phyloP scores from a whole-genome alignment of 2,329 filamentous ascomycete genomes.

The Colletotrichum sansevieriae region DNA sequence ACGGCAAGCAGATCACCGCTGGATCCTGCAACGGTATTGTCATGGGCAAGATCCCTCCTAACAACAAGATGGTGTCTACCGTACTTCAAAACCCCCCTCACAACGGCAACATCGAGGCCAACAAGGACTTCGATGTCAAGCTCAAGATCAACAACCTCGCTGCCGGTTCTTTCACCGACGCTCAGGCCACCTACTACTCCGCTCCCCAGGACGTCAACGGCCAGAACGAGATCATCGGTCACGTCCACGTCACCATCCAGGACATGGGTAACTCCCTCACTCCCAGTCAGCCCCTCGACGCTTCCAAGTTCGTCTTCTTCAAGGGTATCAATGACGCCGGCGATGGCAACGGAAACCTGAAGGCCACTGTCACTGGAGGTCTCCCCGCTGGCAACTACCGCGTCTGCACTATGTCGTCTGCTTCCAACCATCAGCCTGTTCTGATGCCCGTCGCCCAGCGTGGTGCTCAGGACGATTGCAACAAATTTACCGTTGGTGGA shows the following conservation, averaged over 20 bases:
- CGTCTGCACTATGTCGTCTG: conserved; percentile 72
- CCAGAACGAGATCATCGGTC: conserved; percentile 66
- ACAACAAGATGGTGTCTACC: conserved; percentile 68
- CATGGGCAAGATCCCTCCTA: conserved; percentile 72
- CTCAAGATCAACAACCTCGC: conserved; percentile 66
- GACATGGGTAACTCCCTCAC: conserved; percentile 64
- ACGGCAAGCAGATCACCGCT: conserved; percentile 68
- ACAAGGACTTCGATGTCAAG: conserved; percentile 66
- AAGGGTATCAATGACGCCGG: conserved; percentile 75
- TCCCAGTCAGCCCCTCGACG: conserved; percentile 65
- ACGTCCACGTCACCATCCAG: conserved; percentile 72
- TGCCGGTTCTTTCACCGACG: conserved; percentile 72
- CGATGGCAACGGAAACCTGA: conserved; percentile 66
- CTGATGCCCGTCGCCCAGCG: conserved; percentile 76
- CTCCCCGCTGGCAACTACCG: conserved; percentile 74
- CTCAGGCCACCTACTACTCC: conserved; percentile 70
- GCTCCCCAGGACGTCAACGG: conserved; percentile 67
- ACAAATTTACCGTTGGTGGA: conserved; percentile 43
- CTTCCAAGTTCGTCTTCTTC: conserved; percentile 71
- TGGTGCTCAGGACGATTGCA: conserved; percentile 75
- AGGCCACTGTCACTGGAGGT: conserved; percentile 67
- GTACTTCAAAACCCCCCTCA: conserved; percentile 67
- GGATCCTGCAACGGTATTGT: conserved; percentile 76
- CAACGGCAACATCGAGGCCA: conserved; percentile 59
- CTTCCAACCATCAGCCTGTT: conserved; percentile 76